Conservation (phyloP, 352 stramenopile genomes). For the Thraustochytrium striatum region DNA sequence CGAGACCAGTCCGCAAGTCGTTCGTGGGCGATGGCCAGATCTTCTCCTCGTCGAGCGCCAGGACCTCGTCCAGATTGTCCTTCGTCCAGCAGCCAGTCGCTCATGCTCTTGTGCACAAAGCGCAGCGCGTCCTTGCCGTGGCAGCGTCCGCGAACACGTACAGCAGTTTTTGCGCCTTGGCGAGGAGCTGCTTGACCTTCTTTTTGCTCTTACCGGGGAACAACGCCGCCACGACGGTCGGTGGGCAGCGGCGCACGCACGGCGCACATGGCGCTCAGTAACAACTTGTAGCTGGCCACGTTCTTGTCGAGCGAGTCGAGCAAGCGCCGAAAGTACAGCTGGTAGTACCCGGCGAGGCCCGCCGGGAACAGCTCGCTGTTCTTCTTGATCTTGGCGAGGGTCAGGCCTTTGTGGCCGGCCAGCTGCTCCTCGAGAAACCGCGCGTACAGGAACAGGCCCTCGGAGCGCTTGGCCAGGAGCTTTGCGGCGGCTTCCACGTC, state of each 20-base stretch:
- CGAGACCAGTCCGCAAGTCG: too few relatives aligned
- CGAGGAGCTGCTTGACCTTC: background rate
- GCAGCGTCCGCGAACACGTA: too few relatives aligned
- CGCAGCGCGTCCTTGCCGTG: background rate
- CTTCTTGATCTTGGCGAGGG: background rate
- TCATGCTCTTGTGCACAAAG: constrained; percentile 21
- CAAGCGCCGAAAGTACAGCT: background rate
- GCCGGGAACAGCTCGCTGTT: background rate
- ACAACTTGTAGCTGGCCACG: background rate
- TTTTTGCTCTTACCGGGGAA: background rate
- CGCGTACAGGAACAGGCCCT: constrained; percentile 11
- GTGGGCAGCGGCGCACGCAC: background rate
- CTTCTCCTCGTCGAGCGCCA: too few relatives aligned
- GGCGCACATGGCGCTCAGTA: background rate
- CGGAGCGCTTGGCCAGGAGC: background rate
- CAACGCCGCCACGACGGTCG: background rate
- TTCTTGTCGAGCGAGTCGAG: background rate
- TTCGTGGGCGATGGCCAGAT: too few relatives aligned
- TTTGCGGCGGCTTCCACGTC: too few relatives aligned
- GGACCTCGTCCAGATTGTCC: too few relatives aligned
- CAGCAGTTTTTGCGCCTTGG: background rate
- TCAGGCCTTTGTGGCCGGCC: background rate
- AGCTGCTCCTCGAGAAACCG: background rate
- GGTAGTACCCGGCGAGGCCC: background rate
- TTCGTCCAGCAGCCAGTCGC: constrained; percentile 62